Conservation (phyloP, 2,329 filamentous ascomycete genomes). For the Sporothrix brunneoviolacea region DNA sequence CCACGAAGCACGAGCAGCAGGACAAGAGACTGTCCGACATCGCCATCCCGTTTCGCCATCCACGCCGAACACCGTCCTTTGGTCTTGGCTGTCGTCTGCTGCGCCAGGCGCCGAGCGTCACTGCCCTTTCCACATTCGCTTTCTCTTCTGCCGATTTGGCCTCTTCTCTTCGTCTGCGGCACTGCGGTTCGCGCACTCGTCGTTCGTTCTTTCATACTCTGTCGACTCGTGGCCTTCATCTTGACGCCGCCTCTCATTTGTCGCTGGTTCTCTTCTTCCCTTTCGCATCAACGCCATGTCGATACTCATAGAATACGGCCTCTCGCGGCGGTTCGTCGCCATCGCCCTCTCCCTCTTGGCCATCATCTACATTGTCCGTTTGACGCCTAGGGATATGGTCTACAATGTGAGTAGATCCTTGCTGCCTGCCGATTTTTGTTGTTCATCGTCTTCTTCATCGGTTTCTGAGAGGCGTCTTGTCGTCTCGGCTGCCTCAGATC, state of each 20-base stretch:
- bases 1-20: too few relatives aligned
- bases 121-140: too few relatives aligned
- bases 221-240: neutral
- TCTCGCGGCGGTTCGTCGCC: conserved; percentile 15
- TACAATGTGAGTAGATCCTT: conserved; percentile 7
- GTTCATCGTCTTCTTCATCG: neutral
- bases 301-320: conserved; percentile 14
- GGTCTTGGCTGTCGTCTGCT: too few relatives aligned
- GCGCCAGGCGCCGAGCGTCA: too few relatives aligned
- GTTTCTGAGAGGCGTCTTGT: neutral
- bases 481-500: too few relatives aligned
- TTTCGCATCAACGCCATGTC: neutral
- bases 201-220: neutral
- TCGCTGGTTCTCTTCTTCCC: neutral
- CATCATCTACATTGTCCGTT: conserved; percentile 17
- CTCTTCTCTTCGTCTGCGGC: too few relatives aligned
- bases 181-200: neutral
- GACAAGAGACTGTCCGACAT: too few relatives aligned
- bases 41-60: too few relatives aligned
- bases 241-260: too few relatives aligned
- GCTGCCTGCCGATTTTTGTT: too few relatives aligned
- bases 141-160: too few relatives aligned
- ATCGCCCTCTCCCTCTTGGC: conserved; percentile 14
- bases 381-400: conserved; percentile 15
- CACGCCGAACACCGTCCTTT: too few relatives aligned